Conservation (phyloP, 192 early-diverging fungal species). For the Endogone sp. region DNA sequence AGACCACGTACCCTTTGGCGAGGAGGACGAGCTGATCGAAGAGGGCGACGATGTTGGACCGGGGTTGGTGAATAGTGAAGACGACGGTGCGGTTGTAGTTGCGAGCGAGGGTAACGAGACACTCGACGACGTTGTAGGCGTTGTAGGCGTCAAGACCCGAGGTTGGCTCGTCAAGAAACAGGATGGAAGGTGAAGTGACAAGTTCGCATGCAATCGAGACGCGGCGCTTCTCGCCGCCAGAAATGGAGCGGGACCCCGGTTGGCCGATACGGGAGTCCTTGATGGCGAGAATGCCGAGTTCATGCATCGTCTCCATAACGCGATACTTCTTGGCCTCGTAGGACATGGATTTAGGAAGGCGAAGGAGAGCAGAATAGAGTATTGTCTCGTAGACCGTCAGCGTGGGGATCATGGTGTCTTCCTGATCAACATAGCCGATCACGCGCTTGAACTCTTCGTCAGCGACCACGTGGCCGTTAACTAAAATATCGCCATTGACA, state of each 20-base stretch:
- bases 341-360: slow-evolving; percentile 73
- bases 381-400: slow-evolving; percentile 79
- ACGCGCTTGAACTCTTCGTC: slow-evolving; percentile 64
- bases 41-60: slow-evolving; percentile 84
- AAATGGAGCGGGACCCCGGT: slow-evolving; percentile 71
- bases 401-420: slow-evolving; percentile 47
- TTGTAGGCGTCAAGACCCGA: slow-evolving; percentile 88
- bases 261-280: slow-evolving; percentile 79
- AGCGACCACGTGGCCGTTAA: slow-evolving; percentile 70
- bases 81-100: slow-evolving; percentile 78
- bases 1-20: slow-evolving; percentile 77
- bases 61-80: slow-evolving; percentile 94
- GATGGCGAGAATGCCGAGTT: slow-evolving; percentile 80
- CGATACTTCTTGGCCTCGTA: slow-evolving; percentile 61
- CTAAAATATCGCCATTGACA: slow-evolving; percentile 69
- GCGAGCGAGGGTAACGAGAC: slow-evolving; percentile 71
- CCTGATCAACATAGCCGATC: slow-evolving; percentile 71
- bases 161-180: slow-evolving; percentile 87
- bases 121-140: slow-evolving; percentile 93
- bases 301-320: slow-evolving; percentile 77
- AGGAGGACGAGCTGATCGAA: slow-evolving; percentile 89
- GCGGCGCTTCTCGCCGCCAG: slow-evolving; percentile 89
- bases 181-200: slow-evolving; percentile 86
- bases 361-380: slow-evolving; percentile 80
- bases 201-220: slow-evolving; percentile 93